phyloP scores from a whole-genome alignment of 805 yeast species.

The Kazachstania africana region DNA sequence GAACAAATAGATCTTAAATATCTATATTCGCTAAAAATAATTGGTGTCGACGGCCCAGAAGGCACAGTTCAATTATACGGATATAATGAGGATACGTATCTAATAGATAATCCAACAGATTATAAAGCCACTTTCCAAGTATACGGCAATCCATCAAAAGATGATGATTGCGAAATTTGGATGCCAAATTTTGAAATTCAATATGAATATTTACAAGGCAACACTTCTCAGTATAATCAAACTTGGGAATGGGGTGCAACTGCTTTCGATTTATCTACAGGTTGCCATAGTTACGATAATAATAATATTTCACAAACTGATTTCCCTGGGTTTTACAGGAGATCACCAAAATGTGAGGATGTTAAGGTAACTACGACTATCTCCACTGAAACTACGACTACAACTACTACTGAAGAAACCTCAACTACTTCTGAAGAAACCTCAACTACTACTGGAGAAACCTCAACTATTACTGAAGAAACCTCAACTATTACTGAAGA shows the following conservation, averaged over 20 bases:
- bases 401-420: too few relatives aligned
- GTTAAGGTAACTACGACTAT: too few relatives aligned
- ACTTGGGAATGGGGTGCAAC: conserved; percentile 12
- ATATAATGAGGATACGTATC: conserved; percentile 7
- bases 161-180: conserved; percentile 3
- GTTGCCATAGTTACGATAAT: conserved; percentile 11
- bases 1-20: conserved; percentile 8
- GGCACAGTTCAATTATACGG: conserved; percentile 9
- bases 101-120: conserved; percentile 12
- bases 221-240: conserved; percentile 2
- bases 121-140: conserved; percentile 12
- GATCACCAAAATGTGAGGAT: background rate
- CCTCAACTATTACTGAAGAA: too few relatives aligned
- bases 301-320: conserved; percentile 12
- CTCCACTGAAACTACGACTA: background rate
- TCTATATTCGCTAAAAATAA: conserved; percentile 9
- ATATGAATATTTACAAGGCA: conserved; percentile 9
- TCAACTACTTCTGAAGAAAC: too few relatives aligned
- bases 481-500: too few relatives aligned
- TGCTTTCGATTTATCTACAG: conserved; percentile 10
- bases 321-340: conserved; percentile 14
- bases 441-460: too few relatives aligned
- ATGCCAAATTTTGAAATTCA: conserved; percentile 15
- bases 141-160: conserved; percentile 2
- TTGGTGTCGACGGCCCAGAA: conserved; percentile 10